These are phyloP conservation scores for Eimeria tenella DNA, from an alignment of 169 alveolate species.

Conservation along the genomic window DNA sequence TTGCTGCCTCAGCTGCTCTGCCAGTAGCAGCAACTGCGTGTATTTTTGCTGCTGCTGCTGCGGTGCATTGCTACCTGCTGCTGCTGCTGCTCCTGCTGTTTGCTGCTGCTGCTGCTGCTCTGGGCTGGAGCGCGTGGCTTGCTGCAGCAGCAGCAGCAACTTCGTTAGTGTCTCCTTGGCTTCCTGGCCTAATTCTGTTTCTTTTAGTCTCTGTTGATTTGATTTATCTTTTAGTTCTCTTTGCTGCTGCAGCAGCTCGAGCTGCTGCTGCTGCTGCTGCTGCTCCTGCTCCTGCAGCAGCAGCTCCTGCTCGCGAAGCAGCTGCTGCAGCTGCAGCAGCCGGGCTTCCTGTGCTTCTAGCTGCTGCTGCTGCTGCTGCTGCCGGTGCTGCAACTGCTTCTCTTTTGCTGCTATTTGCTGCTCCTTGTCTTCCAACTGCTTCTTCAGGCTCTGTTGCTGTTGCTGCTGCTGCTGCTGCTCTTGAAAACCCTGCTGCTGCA, in stretches of 20 bases:
- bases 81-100: neutral
- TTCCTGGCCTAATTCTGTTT: neutral
- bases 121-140: constrained; percentile 20
- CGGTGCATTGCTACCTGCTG: neutral
- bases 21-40: neutral
- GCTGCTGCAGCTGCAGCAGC: constrained; percentile 29
- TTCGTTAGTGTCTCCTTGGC: neutral
- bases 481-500: neutral
- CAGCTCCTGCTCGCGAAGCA: neutral
- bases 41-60: neutral
- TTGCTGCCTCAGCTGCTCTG: neutral
- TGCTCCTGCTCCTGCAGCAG: neutral
- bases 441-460: neutral
- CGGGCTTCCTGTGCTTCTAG: neutral
- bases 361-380: constrained; percentile 27
- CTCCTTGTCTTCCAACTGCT: neutral
- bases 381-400: neutral
- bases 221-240: neutral
- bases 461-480: constrained; percentile 35
- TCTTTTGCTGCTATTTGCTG: constrained; percentile 7
- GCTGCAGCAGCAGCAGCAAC: constrained; percentile 38
- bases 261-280: constrained; percentile 21
- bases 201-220: neutral
- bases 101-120: constrained; percentile 37
- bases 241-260: neutral